These are phyloP conservation scores for Populus alba DNA, from an alignment of 345 rosid genomes.

Conservation along the genomic window DNA sequence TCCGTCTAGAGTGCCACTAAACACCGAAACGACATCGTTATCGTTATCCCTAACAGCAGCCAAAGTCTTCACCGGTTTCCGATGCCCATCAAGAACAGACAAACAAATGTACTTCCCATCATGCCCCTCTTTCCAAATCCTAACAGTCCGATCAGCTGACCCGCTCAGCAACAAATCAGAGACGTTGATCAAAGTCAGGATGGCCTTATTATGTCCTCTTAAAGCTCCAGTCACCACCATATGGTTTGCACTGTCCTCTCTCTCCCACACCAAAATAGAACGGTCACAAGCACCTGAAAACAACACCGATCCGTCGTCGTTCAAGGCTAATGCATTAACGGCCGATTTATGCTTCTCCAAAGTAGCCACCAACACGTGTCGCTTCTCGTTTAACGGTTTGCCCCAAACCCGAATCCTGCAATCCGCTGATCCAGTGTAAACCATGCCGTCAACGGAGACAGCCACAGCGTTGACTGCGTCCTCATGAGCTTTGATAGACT, in stretches of 20 bases:
- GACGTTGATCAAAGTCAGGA: constrained; percentile 58
- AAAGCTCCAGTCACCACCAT: constrained; percentile 78
- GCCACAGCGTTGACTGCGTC: constrained; percentile 83
- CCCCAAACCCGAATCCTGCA: constrained; percentile 76
- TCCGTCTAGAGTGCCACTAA: constrained; percentile 78
- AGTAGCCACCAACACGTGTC: constrained; percentile 53
- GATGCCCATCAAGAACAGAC: constrained; percentile 67
- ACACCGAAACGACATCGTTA: constrained; percentile 49
- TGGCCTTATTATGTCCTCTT: constrained; percentile 78
- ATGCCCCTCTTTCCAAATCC: constrained; percentile 68
- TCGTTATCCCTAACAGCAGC: constrained; percentile 46
- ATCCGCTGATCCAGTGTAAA: constrained; percentile 90
- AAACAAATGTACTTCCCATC: constrained; percentile 59
- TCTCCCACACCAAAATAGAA: constrained; percentile 90
- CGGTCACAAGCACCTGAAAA: constrained; percentile 96
- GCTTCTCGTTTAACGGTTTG: constrained; percentile 44
- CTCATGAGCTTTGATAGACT: constrained; percentile 71
- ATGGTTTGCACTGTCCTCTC: constrained; percentile 67
- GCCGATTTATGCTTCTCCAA: constrained; percentile 88
- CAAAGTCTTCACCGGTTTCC: constrained; percentile 73
- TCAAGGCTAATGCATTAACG: constrained; percentile 74
- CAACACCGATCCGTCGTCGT: constrained; percentile 65
- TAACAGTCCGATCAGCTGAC: constrained; percentile 81
- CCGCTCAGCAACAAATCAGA: constrained; percentile 70
- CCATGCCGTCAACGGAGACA: constrained; percentile 60